These are phyloP conservation scores for Diplodia corticola DNA, from an alignment of 2,329 filamentous ascomycete genomes.

Conservation along the genomic window DNA sequence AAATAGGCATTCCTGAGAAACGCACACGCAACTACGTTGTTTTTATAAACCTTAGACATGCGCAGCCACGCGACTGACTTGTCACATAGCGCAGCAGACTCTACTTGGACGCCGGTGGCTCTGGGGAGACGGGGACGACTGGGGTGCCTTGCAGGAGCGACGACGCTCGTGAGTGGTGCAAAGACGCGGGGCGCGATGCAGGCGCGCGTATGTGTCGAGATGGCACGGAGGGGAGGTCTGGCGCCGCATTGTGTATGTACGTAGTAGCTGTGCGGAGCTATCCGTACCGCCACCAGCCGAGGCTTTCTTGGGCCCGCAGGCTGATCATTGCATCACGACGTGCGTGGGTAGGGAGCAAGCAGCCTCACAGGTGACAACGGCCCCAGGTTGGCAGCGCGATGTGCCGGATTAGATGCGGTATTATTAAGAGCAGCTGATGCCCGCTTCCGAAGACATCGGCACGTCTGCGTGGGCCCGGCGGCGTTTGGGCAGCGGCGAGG, in stretches of 20 bases:
- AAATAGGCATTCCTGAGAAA: slow-evolving; percentile 49
- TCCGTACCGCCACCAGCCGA: slow-evolving; percentile 4
- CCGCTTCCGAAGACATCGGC: slow-evolving; percentile 3
- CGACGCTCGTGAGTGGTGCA: neutral
- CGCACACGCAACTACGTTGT: neutral
- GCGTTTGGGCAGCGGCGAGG: neutral
- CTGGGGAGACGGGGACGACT: slow-evolving; percentile 12
- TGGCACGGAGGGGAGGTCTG: neutral
- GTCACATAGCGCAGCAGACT: slow-evolving; percentile 19
- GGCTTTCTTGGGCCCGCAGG: neutral
- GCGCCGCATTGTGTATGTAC: neutral
- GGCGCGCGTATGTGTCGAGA: slow-evolving; percentile 7
- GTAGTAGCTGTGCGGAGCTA: slow-evolving; percentile 10
- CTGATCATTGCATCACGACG: slow-evolving; percentile 19
- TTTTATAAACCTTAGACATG: neutral
- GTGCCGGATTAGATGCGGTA: neutral
- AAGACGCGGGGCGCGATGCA: slow-evolving; percentile 1
- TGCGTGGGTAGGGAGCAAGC: neutral
- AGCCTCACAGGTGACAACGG: neutral
- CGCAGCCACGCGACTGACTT: slow-evolving; percentile 15
- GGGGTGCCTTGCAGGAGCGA: slow-evolving; percentile 17
- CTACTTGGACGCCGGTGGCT: slow-evolving; percentile 3
- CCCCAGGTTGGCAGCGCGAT: neutral
- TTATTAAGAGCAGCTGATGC: neutral
- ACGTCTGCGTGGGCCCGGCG: neutral